Base-by-base conservation (phyloP, 441 rosid genomes). In the Jatropha multifida region DNA sequence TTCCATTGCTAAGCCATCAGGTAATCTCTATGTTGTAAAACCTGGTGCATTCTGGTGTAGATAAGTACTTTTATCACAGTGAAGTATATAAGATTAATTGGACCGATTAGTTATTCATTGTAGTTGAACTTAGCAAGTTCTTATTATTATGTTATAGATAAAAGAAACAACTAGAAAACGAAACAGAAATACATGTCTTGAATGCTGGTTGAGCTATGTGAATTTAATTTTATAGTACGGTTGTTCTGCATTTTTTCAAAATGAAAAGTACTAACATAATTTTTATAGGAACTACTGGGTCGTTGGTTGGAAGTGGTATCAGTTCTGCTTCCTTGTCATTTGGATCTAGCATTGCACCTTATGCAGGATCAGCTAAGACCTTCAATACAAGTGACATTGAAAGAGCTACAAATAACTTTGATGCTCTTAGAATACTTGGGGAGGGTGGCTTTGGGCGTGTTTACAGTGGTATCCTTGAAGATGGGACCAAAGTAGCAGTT, bases 381-480 rank as follows among this genome's bases (percentile, higher is more conserved):
- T 95, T 86, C 80, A 89, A 89, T 52, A 75, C 85, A 72, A 88
- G 80, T 77, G 99, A 93, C 54, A 84, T 95, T 65, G 92, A 74
- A 83, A 93, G 79, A 81, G 99, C 98, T 67, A 93, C 98, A 4
- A 80, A 84, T 64, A 89, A 88, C 73, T 95, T 95, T 78, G 88
- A 91, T 67, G 86, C 76, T 80, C 84, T 94, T 54, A 86, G 87
- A 86, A 55, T 95, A 73, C 91, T 95, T 32, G 96, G 99, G 76
- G 98, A 95, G 86, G 99, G 99, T 42, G 99, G 98, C 44, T 95
- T 95, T 63, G 99, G 99, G 66, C 85, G 82, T 68, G 99, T 95
- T 76, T 90, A 90, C 26, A 82, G 87, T 71, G 99, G 98, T 71
- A 81, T 84, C 85, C 92, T 95, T 60, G 92, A 93, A 56, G 99